These are phyloP conservation scores for Musa schizocarpa DNA, from an alignment of 176 grass and related monocot genomes.

Conservation along the genomic window DNA sequence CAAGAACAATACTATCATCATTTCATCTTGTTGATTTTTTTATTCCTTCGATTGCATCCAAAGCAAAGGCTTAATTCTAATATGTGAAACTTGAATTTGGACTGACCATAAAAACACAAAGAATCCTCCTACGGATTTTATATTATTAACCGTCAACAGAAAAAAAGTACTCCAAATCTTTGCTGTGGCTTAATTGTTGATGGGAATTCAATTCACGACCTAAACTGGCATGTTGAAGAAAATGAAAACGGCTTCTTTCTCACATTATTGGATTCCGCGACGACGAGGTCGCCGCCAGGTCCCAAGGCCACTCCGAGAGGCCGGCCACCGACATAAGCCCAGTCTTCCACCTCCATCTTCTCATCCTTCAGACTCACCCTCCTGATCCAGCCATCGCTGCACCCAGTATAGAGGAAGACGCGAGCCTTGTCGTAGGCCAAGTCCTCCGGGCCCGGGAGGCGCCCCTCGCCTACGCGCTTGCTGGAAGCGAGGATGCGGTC, in stretches of 20 bases:
- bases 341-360: constrained; percentile 40
- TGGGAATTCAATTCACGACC: too few relatives aligned
- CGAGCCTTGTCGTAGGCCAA: constrained; percentile 41
- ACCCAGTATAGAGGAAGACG: constrained; percentile 51
- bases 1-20: background rate
- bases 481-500: constrained; percentile 21
- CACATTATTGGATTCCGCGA: constrained; percentile 54
- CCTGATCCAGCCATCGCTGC: constrained; percentile 61
- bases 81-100: too few relatives aligned
- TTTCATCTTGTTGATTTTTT: too few relatives aligned
- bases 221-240: background rate
- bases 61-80: too few relatives aligned
- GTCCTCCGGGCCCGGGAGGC: constrained; percentile 61
- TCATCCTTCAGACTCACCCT: constrained; percentile 39
- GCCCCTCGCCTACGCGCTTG: constrained; percentile 56
- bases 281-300: constrained; percentile 29
- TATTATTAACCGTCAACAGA: too few relatives aligned
- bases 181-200: too few relatives aligned
- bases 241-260: background rate
- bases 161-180: too few relatives aligned
- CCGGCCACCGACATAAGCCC: constrained; percentile 45
- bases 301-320: constrained; percentile 48
- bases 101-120: too few relatives aligned
- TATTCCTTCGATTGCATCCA: too few relatives aligned
- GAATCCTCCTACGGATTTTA: too few relatives aligned